Conservation (phyloP, 306 rosid species). For the Potentilla sterilis region DNA sequence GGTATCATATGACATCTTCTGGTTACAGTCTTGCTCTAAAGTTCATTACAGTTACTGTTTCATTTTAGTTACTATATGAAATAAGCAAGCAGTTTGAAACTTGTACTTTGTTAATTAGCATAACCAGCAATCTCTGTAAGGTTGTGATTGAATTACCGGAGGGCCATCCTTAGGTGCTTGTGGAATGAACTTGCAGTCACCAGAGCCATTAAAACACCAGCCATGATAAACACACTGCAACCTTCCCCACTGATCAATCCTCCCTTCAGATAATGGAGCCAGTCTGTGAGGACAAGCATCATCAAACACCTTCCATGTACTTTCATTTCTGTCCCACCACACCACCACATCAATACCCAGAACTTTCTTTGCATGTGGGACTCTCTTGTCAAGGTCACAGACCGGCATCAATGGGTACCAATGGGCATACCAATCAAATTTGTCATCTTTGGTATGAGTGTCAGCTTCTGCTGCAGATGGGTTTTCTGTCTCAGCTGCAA, state of each 20-base stretch:
- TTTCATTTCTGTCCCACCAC: conserved; percentile 93
- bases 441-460: conserved; percentile 28
- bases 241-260: conserved; percentile 94
- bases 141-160: conserved; percentile 43
- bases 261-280: conserved; percentile 92
- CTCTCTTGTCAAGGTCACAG: conserved; percentile 78
- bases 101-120: not conserved
- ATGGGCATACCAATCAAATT: conserved; percentile 78
- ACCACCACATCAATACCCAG: conserved; percentile 86
- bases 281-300: conserved; percentile 88
- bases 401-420: conserved; percentile 93
- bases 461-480: conserved; percentile 35
- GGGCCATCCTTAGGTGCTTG: conserved; percentile 83
- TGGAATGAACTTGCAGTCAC: conserved; percentile 83
- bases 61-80: not conserved
- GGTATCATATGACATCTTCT: conserved; percentile 1
- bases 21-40: not conserved
- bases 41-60: not conserved
- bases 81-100: not conserved
- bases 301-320: conserved; percentile 79
- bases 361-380: conserved; percentile 73
- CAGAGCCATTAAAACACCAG: conserved; percentile 91
- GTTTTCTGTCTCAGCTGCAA: conserved; percentile 40
- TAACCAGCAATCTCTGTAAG: not conserved
- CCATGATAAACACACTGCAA: conserved; percentile 96